Percentiles rank a stretch among this genome's conserved stretches.
These are phyloP conservation scores for Kwoniella mangroviensis DNA, from an alignment of 768 basidiomycete species.

Conservation along the genomic window DNA sequence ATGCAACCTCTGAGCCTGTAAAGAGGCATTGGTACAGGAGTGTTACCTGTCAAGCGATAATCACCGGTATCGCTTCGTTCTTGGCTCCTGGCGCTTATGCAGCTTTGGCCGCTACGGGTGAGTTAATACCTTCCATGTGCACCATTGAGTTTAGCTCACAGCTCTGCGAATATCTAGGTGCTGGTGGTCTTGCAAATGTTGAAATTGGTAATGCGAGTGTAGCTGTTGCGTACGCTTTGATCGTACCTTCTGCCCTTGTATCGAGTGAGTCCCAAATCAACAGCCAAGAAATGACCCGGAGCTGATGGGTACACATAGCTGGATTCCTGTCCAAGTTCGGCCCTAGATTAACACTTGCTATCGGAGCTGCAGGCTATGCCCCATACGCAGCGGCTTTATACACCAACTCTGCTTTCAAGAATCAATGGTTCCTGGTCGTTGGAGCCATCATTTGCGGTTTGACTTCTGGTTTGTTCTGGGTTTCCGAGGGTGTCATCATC, in stretches of 20 bases:
- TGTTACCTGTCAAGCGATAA: constrained; percentile 19
- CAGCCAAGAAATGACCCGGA: not conserved
- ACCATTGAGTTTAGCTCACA: not conserved
- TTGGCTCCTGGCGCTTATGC: constrained; percentile 27
- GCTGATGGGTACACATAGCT: not conserved
- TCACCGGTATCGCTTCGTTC: constrained; percentile 26
- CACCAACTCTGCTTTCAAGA: constrained; percentile 21
- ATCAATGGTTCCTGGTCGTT: constrained; percentile 26
- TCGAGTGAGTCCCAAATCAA: constrained; percentile 6
- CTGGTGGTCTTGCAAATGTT: constrained; percentile 27
- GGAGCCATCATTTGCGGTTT: constrained; percentile 29
- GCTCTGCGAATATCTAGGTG: not conserved
- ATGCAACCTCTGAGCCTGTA: not conserved
- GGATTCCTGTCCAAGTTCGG: constrained; percentile 15
- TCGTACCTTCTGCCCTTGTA: constrained; percentile 24
- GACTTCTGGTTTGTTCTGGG: constrained; percentile 30
- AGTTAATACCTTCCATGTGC: not conserved
- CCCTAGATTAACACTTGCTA: constrained; percentile 17
- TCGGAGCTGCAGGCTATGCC: constrained; percentile 28
- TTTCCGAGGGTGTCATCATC: constrained; percentile 23
- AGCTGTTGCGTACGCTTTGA: constrained; percentile 24
- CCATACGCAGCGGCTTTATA: constrained; percentile 27
- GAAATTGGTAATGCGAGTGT: constrained; percentile 25
- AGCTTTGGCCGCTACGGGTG: constrained; percentile 25
- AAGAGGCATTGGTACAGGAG: constrained; percentile 26